These are phyloP conservation scores for Urostyla sp. DNA, from an alignment of 73 alveolate species.

Conservation along the genomic window DNA sequence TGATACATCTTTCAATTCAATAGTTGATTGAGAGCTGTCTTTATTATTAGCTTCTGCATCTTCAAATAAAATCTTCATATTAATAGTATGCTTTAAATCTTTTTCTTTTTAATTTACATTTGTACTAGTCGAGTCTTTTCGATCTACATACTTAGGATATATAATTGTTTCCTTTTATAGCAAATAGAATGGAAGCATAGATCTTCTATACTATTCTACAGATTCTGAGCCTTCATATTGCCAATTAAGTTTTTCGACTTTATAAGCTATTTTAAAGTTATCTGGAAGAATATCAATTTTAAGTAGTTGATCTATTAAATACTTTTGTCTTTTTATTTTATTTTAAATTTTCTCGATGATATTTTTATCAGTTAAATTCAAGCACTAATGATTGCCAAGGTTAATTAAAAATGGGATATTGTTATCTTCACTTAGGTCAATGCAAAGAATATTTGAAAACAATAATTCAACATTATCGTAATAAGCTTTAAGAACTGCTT, in stretches of 20 bases:
- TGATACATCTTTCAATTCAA: background rate
- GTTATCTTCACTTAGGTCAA: too few species aligned
- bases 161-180: conserved; percentile 17
- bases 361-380: too few species aligned
- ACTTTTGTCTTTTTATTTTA: conserved; percentile 10
- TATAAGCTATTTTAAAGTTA: background rate
- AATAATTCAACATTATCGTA: too few species aligned
- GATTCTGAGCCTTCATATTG: background rate
- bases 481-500: too few species aligned
- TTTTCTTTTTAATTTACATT: background rate
- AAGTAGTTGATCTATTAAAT: conserved; percentile 1
- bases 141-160: conserved; percentile 34
- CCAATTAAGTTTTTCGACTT: background rate
- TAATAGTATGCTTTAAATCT: background rate
- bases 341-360: too few species aligned
- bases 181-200: background rate
- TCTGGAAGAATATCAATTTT: background rate
- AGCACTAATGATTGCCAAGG: too few species aligned
- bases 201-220: conserved; percentile 4
- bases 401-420: too few species aligned
- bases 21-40: background rate
- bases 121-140: conserved; percentile 16
- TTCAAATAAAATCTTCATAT: too few species aligned
- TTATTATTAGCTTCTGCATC: background rate
- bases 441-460: too few species aligned